phyloP scores from a whole-genome alignment of 1,284 basidiomycete genomes.

The Exobasidium rhododendri region DNA sequence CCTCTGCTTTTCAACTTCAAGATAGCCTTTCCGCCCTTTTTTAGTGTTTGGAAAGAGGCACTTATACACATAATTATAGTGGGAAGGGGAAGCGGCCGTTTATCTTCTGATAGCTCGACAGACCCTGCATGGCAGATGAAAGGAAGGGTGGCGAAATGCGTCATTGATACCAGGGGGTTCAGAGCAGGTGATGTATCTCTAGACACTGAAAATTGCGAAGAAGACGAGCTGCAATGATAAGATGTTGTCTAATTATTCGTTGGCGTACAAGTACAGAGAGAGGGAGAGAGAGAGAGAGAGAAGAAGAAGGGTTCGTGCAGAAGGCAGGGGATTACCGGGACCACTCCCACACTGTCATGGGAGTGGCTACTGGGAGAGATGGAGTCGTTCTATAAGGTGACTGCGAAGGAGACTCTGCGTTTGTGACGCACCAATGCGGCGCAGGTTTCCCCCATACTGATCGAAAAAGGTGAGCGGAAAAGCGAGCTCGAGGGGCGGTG shows the following conservation, averaged over 20 bases:
- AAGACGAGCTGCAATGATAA: too few relatives aligned
- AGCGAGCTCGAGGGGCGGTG: slow-evolving; percentile 2
- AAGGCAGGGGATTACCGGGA: background rate
- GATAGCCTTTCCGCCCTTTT: background rate
- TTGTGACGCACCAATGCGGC: background rate
- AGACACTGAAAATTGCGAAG: too few relatives aligned
- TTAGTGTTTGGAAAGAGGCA: background rate
- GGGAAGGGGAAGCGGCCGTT: background rate
- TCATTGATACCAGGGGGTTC: too few relatives aligned
- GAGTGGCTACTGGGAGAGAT: background rate
- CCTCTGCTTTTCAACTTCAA: too few relatives aligned
- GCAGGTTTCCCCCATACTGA: background rate
- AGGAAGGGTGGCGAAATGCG: too few relatives aligned
- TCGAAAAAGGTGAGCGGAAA: slow-evolving; percentile 7
- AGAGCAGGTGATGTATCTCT: too few relatives aligned
- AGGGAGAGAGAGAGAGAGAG: too few relatives aligned
- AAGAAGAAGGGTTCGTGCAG: too few relatives aligned
- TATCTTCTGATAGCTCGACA: too few relatives aligned
- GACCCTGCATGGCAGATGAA: too few relatives aligned
- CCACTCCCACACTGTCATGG: background rate
- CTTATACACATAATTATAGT: background rate
- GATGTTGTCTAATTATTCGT: too few relatives aligned
- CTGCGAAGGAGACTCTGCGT: background rate
- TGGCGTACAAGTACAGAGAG: too few relatives aligned
- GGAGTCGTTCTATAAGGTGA: background rate